These are phyloP conservation scores for Alloteropsis semialata DNA, from an alignment of 176 grass and related monocot genomes.

Conservation along the genomic window DNA sequence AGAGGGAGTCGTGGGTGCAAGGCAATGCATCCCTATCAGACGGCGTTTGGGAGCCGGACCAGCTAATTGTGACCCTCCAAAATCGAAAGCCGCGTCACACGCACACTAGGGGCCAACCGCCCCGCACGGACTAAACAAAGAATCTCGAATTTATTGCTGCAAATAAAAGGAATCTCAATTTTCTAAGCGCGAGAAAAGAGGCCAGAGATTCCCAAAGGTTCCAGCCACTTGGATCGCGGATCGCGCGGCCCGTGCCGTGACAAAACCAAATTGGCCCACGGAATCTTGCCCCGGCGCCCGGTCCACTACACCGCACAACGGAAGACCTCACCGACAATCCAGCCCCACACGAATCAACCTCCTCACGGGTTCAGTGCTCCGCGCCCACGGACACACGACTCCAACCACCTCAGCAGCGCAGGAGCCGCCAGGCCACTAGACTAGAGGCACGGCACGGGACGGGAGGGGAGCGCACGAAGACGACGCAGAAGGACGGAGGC, in stretches of 20 bases:
- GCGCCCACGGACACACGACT: background rate
- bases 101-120: background rate
- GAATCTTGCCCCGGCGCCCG: rapidly evolving
- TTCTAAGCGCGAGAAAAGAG: background rate
- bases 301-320: background rate
- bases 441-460: background rate
- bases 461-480: background rate
- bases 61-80: background rate
- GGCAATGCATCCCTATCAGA: too few species aligned
- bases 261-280: background rate
- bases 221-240: slow-evolving; percentile 24
- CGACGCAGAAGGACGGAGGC: background rate
- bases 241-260: background rate
- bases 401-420: slow-evolving; percentile 10
- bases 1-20: too few species aligned
- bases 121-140: background rate
- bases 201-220: slow-evolving; percentile 26
- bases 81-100: background rate
- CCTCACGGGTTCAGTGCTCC: background rate
- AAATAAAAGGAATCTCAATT: background rate
- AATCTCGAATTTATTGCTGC: background rate
- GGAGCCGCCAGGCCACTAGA: background rate
- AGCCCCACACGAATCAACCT: rapidly evolving
- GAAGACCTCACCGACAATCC: rapidly evolving
- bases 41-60: background rate